phyloP scores from a whole-genome alignment of 257 asterid species.

The Solanum etuberosum region DNA sequence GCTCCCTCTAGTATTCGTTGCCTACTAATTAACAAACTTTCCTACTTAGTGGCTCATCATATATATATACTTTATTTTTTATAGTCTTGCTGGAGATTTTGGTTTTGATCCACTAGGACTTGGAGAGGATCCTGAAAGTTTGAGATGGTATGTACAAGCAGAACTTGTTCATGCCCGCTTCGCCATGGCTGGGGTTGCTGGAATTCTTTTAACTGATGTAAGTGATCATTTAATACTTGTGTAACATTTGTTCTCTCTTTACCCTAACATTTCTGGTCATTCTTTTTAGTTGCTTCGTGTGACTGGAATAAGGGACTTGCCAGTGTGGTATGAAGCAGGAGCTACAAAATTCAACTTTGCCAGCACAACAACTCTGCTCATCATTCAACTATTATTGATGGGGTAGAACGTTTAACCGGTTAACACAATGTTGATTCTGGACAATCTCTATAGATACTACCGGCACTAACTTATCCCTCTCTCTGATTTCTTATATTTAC shows the following conservation, averaged over 20 bases:
- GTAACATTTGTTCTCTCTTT: neutral
- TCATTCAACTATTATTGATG: conserved; percentile 73
- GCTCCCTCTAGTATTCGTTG: neutral
- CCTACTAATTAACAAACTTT: neutral
- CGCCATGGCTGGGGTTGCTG: conserved; percentile 97
- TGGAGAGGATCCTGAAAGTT: conserved; percentile 82
- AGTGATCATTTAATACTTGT: neutral
- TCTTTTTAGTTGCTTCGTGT: conserved; percentile 59
- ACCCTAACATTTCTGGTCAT: neutral
- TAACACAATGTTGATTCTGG: neutral
- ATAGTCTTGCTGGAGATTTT: conserved; percentile 75
- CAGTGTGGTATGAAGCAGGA: conserved; percentile 92
- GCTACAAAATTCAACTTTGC: conserved; percentile 71
- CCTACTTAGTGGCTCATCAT: neutral
- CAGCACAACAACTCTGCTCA: conserved; percentile 52
- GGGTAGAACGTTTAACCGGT: conserved; percentile 38
- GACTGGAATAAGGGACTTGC: conserved; percentile 58
- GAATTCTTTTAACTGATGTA: conserved; percentile 75
- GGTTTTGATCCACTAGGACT: conserved; percentile 92
- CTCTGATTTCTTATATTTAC: neutral
- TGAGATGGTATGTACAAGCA: conserved; percentile 88
- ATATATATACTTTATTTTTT: neutral
- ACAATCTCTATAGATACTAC: neutral
- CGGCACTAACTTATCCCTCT: neutral
- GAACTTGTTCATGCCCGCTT: conserved; percentile 85